These are phyloP conservation scores for Lotmaria passim DNA, from an alignment of 208 protist genomes.

Conservation along the genomic window DNA sequence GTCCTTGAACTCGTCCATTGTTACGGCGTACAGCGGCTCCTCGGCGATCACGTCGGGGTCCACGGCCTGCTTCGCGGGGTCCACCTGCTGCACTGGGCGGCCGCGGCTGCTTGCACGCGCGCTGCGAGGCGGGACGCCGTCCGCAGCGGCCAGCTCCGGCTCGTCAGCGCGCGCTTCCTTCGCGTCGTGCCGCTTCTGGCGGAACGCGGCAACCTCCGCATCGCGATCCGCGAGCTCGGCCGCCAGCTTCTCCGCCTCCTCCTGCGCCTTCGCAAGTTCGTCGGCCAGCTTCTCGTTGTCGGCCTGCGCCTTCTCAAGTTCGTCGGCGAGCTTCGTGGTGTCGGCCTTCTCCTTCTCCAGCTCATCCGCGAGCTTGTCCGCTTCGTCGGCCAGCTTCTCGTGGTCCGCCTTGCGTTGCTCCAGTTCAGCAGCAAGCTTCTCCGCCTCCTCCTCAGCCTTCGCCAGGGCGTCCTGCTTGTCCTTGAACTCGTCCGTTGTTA, in stretches of 20 bases:
- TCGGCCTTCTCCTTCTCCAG: not conserved
- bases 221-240: conserved; percentile 21
- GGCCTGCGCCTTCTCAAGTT: not conserved
- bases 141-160: conserved; percentile 10
- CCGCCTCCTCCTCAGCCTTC: not conserved
- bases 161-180: conserved; percentile 8
- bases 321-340: too few species aligned
- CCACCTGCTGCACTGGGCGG: not conserved
- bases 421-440: not conserved
- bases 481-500: conserved; percentile 9
- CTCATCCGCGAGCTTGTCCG: conserved; percentile 2
- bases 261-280: not conserved
- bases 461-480: not conserved
- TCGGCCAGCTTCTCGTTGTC: conserved; percentile 11
- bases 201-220: conserved; percentile 8
- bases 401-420: not conserved
- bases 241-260: not conserved
- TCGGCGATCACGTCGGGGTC: conserved; percentile 2
- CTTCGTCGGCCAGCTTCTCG: conserved; percentile 4
- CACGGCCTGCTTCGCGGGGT: not conserved
- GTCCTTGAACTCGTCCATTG: conserved; percentile 10
- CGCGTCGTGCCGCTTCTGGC: conserved; percentile 12
- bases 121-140: not conserved
- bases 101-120: too few species aligned
- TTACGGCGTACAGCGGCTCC: conserved; percentile 8